A percentile compares a stretch with the other conserved stretches of the same genome.
Evolutionary conservation across 1,284 basidiomycete genomes (phyloP).

Genomic region (Mycosarcoma maydis): DNA sequence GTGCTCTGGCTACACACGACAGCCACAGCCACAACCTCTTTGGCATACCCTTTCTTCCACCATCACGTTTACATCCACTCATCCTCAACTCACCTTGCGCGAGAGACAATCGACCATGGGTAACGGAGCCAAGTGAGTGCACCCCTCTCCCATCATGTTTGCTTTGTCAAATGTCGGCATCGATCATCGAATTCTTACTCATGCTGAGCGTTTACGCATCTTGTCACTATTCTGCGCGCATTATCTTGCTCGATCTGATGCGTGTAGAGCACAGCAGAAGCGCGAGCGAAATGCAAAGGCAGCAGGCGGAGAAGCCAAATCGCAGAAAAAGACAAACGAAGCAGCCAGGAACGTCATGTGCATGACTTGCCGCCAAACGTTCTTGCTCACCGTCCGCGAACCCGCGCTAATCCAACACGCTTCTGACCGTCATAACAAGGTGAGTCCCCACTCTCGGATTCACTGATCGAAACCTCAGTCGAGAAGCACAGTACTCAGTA

Average conservation of each 20-base stretch:
- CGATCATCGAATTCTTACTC: neutral
- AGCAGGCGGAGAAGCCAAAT: constrained; percentile 54
- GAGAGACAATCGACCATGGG: constrained; percentile 35
- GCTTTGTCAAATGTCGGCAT: too few relatives aligned
- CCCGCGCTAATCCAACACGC: constrained; percentile 64
- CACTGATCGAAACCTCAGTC: neutral
- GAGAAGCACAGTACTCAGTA: too few relatives aligned
- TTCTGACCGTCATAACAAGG: constrained; percentile 58
- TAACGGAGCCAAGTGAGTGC: constrained; percentile 57
- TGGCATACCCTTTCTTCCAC: neutral
- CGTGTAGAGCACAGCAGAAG: constrained; percentile 61
- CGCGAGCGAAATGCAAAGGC: constrained; percentile 64
- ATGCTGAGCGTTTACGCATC: too few relatives aligned
- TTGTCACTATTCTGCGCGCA: too few relatives aligned
- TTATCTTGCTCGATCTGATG: neutral
- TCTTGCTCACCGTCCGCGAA: constrained; percentile 69
- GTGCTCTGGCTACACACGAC: neutral
- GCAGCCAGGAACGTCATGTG: constrained; percentile 70
- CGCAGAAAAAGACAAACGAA: constrained; percentile 66
- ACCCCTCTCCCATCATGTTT: neutral
- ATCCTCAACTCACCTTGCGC: neutral
- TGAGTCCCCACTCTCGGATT: constrained; percentile 14
- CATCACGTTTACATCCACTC: neutral
- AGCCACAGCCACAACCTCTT: neutral
- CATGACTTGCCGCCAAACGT: constrained; percentile 69